A percentile compares a stretch with the other conserved stretches of the same genome.
These are phyloP conservation scores for Aspergillus phoenicis DNA, from an alignment of 2,329 filamentous ascomycete species.

Conservation along the genomic window DNA sequence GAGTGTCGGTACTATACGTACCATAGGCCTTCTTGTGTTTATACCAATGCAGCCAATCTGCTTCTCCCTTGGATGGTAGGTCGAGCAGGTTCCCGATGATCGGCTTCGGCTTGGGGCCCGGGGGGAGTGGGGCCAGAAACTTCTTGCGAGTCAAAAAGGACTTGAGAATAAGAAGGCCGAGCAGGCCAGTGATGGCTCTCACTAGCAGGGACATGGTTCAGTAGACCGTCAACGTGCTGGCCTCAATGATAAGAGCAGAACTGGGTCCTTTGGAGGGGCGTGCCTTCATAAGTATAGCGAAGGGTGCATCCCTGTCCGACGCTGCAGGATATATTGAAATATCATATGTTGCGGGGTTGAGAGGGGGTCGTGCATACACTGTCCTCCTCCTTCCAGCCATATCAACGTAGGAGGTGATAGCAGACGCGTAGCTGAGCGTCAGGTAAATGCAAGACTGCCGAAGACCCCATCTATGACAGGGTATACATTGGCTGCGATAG, in stretches of 20 bases:
- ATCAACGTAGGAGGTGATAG: neutral
- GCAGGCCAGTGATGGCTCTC: neutral
- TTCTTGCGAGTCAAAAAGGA: neutral
- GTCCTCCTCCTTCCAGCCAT: neutral
- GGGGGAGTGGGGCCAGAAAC: slow-evolving; percentile 41
- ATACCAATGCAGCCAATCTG: slow-evolving; percentile 48
- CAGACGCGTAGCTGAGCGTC: neutral
- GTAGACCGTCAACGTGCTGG: neutral
- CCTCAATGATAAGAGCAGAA: neutral
- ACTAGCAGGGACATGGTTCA: neutral
- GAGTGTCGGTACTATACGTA: slow-evolving; percentile 3
- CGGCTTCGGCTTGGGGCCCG: slow-evolving; percentile 53
- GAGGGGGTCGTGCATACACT: neutral
- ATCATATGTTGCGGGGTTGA: neutral
- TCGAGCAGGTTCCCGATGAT: slow-evolving; percentile 56
- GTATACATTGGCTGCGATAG: slow-evolving; percentile 1
- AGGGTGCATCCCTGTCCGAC: neutral
- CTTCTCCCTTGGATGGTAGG: slow-evolving; percentile 44
- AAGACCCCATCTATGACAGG: neutral
- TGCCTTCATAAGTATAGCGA: neutral
- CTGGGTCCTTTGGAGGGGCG: neutral
- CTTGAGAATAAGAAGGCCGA: neutral
- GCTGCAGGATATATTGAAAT: neutral
- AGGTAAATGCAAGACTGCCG: neutral
- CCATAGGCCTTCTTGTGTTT: slow-evolving; percentile 48